phyloP scores from a whole-genome alignment of 2,329 filamentous ascomycete species.

The Colletotrichum sp. region DNA sequence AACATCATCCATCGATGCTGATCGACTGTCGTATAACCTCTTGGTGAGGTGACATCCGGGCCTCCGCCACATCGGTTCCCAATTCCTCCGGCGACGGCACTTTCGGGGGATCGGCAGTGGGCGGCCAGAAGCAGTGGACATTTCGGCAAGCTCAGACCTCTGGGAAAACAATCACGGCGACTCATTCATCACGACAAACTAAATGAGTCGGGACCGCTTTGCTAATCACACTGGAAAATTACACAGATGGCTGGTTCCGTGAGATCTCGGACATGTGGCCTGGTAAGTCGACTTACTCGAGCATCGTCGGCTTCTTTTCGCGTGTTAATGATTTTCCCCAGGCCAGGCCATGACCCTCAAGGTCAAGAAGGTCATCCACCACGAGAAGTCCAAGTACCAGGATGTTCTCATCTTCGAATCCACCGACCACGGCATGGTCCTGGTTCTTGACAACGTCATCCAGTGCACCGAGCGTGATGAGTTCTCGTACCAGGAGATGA shows the following conservation, averaged over 20 bases:
- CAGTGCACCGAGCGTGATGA: conserved; percentile 98
- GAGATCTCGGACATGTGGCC: conserved; percentile 99
- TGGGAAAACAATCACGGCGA: background rate
- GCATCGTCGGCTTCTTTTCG: background rate
- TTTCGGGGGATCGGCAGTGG: background rate
- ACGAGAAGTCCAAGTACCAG: conserved; percentile 99
- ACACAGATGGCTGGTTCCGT: conserved; percentile 97
- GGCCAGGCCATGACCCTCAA: conserved; percentile 98
- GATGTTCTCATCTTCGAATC: conserved; percentile 99
- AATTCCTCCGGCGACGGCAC: background rate
- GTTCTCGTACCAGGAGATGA: conserved; percentile 99
- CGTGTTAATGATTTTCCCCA: conserved; percentile 26
- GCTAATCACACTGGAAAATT: background rate
- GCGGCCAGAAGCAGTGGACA: background rate
- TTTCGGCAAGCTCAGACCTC: background rate
- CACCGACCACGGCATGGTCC: conserved; percentile 92
- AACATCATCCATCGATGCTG: background rate
- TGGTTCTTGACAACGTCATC: conserved; percentile 98
- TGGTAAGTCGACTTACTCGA: conserved; percentile 41
- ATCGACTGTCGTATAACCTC: background rate
- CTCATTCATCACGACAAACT: background rate
- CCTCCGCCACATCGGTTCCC: background rate
- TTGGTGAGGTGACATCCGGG: background rate
- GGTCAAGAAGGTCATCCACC: conserved; percentile 97
- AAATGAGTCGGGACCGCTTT: background rate